Evolutionary conservation across 1,139 yeast genomes (phyloP), one percentile per base, ranked within the genome.

Genomic region (Pichiaceae sp.): DNA sequence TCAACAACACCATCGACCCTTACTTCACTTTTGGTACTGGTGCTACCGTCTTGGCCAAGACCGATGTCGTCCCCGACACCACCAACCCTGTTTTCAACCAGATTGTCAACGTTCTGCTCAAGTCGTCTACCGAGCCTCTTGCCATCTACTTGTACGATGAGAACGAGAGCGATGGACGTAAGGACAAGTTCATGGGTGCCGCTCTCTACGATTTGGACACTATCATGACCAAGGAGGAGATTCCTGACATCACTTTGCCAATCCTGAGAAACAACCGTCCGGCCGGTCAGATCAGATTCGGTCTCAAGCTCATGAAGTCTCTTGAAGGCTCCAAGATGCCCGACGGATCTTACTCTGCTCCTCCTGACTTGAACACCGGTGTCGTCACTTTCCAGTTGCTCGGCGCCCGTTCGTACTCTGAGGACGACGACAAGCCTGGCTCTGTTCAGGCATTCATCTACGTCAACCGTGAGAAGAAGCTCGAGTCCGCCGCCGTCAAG

Each of bases 311-410:
- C 64, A 77, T 78, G 70, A 94, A 94, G 34, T 80, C 91, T 17
- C 63, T 87, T 45, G 86, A 81, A 56, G 80, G 94, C 26, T 70
- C 74, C 39, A 71, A 70, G 46, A 72, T 79, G 48, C 87, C 85
- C 3, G 95, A 86, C 60, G 97, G 96, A 38, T 82, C 93, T 8
- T 66, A 72, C 35, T 80, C 76, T 47, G 89, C 95, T 34, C 87
- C 95, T 33, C 96, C 95, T 36, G 96, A 87, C 48, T 75, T 86
- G 58, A 87, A 86, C 60, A 85, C 96, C 16, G 98, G 98, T 68
- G 80, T 91, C 50, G 77, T 82, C 20, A 72, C 79, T 52, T 58
- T 82, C 41, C 68, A 64, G 39, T 54, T 75, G 34, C 48, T 56
- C n/a, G 75, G 68, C 43, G 78, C 75, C 18, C 68, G 78, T 58